Evolutionary conservation across 352 stramenopile genomes (phyloP), one percentile per base, ranked within the genome.

Genomic region (Discostella stelligera): DNA sequence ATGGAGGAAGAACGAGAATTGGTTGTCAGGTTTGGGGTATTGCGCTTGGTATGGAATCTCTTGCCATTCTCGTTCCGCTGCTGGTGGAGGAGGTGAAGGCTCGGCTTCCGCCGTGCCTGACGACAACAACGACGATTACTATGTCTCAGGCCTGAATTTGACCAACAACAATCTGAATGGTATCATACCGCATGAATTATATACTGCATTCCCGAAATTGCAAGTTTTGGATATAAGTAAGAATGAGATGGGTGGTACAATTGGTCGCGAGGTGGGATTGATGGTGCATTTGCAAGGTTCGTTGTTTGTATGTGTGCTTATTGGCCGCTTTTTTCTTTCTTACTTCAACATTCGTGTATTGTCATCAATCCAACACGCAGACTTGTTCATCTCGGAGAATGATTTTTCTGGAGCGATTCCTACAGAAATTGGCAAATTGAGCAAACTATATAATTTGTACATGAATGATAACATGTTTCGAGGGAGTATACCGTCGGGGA

Each of bases 221-320:
- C 63, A 55, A 21, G 60, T 62, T 5, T 48, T 89, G 21, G 74
- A 89, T 60, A 64, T 91, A 7, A 87, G 84, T 72, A 27, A 58
- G 49, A 91, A 90, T 71, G 41, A 73, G 27, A 67, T 84, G 48
- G 55, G 21, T 46, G 77, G 77, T 14, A 74, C 56, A 5, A 41
- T 83, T 32, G 63, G 63, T 46, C 54, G 49, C 27, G 75, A 83
- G 18, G 18, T 83, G 14, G 63, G 63, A 39, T 50, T 21, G 65
- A 48, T 83, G 64, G 56, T 30, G 18, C 54, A 79, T 67, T 71
- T 83, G 39, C 54, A 83, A 52, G 74, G 68, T 77, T 14, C 50
- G 71, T 69, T 55, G 39, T 11, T 37, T 16, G 25, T 69, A n/a
- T n/a, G n/a, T 59, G 25, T 27, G 48, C 23, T 37, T 69, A 30